These are phyloP conservation scores for Castanea sativa DNA, from an alignment of 306 rosid genomes.

Conservation along the genomic window DNA sequence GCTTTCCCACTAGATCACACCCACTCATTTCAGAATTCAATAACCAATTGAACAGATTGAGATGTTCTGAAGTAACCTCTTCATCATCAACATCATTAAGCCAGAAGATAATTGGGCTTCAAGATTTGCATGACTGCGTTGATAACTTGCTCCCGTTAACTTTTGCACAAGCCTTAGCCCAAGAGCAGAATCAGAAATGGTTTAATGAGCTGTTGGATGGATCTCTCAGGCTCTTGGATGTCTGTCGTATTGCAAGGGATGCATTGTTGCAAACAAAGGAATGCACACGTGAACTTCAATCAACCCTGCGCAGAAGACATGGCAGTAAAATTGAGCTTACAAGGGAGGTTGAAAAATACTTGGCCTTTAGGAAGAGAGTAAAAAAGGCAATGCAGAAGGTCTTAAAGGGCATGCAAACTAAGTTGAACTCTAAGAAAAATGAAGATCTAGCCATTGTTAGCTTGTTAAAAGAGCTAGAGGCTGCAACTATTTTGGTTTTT, in stretches of 20 bases:
- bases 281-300: no score
- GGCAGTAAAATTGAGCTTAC: background rate
- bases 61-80: conserved; percentile 23
- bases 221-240: no score
- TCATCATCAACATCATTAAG: conserved; percentile 22
- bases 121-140: conserved; percentile 21
- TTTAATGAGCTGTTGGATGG: no score
- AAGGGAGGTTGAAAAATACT: conserved; percentile 22
- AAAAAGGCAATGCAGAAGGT: conserved; percentile 32
- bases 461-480: conserved; percentile 27
- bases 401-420: conserved; percentile 12
- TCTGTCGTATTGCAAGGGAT: no score
- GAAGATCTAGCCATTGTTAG: conserved; percentile 15
- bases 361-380: conserved; percentile 25
- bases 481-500: conserved; percentile 1
- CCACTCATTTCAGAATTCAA: conserved; percentile 35
- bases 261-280: no score
- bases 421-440: background rate
- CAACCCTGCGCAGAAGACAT: no score
- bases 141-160: conserved; percentile 26
- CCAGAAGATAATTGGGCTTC: conserved; percentile 12
- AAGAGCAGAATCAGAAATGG: background rate
- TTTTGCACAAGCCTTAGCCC: conserved; percentile 18
- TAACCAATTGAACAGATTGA: conserved; percentile 17
- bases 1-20: conserved; percentile 45